phyloP scores from a whole-genome alignment of 75 land plant species.

The Pinus albicaulis region DNA sequence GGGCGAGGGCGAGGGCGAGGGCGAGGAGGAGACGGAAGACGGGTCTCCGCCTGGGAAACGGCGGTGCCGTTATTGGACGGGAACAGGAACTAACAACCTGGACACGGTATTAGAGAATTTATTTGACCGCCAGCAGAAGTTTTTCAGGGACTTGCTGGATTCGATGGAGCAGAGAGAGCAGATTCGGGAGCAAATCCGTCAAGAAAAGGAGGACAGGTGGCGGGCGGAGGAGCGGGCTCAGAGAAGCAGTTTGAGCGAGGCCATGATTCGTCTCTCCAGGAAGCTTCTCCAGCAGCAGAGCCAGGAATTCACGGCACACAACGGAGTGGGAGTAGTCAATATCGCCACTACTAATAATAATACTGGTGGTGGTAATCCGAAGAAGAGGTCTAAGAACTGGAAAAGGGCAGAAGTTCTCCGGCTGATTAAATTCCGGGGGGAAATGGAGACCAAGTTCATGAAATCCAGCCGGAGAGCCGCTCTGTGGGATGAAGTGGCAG shows the following conservation, averaged over 20 bases:
- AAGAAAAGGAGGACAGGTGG: slow-evolving; percentile 34
- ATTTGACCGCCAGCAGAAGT: slow-evolving; percentile 24
- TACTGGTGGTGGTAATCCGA: background rate
- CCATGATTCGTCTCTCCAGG: slow-evolving; percentile 19
- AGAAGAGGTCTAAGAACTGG: slow-evolving; percentile 39
- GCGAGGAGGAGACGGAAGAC: slow-evolving; percentile 1
- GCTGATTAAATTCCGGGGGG: slow-evolving; percentile 23
- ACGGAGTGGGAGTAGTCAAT: background rate
- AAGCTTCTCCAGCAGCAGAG: slow-evolving; percentile 13
- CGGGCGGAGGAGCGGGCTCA: slow-evolving; percentile 31
- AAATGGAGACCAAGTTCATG: slow-evolving; percentile 26
- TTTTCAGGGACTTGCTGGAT: slow-evolving; percentile 18
- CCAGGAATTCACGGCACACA: too few species aligned
- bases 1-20: slow-evolving; percentile 1
- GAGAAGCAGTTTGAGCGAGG: slow-evolving; percentile 10
- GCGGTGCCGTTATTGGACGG: slow-evolving; percentile 21
- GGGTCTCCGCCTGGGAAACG: slow-evolving; percentile 16
- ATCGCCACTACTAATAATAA: too few species aligned
- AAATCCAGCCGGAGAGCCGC: slow-evolving; percentile 21
- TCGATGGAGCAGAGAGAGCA: slow-evolving; percentile 19
- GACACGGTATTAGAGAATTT: slow-evolving; percentile 38
- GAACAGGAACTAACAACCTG: slow-evolving; percentile 5
- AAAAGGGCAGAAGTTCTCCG: slow-evolving; percentile 27
- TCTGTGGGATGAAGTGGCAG: slow-evolving; percentile 37
- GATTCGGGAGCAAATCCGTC: slow-evolving; percentile 22